phyloP scores from a whole-genome alignment of 805 yeast genomes.

The Candida sithepensis region DNA sequence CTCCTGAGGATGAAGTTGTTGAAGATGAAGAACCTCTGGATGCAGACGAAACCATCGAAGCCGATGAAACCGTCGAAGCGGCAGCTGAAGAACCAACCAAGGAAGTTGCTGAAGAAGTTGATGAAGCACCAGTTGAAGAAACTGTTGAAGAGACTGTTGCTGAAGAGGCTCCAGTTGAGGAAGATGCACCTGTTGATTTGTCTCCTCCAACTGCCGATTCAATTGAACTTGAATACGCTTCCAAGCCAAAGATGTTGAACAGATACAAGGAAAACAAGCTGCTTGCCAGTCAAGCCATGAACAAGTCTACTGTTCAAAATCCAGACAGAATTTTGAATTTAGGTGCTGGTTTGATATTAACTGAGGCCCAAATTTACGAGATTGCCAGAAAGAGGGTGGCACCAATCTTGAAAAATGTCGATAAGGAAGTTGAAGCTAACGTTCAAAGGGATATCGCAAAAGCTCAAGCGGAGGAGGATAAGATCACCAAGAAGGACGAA shows the following conservation, averaged over 20 bases:
- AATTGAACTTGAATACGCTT: conserved; percentile 37
- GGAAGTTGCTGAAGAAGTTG: conserved; percentile 10
- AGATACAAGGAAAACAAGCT: conserved; percentile 48
- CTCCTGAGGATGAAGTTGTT: conserved; percentile 11
- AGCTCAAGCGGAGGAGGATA: conserved; percentile 36
- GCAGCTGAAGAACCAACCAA: conserved; percentile 10
- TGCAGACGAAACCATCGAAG: conserved; percentile 2
- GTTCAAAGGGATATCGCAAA: conserved; percentile 37
- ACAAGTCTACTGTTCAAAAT: conserved; percentile 41
- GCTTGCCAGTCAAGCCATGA: conserved; percentile 44
- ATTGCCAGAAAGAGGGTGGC: conserved; percentile 54
- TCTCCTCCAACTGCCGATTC: conserved; percentile 31
- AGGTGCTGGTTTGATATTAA: conserved; percentile 52
- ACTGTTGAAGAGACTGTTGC: conserved; percentile 6
- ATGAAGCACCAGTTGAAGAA: conserved; percentile 13
- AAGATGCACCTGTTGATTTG: conserved; percentile 26
- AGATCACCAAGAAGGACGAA: conserved; percentile 32
- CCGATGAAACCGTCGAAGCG: conserved; percentile 12
- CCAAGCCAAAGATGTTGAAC: conserved; percentile 45
- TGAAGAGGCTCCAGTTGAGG: conserved; percentile 7
- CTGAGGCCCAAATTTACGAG: conserved; percentile 52
- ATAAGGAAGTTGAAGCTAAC: conserved; percentile 44
- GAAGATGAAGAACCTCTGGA: conserved; percentile 19
- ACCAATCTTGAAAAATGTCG: conserved; percentile 49
- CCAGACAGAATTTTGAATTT: conserved; percentile 47